These are phyloP conservation scores for Penicillium sp. DNA, from an alignment of 2,329 filamentous ascomycete species.

Conservation along the genomic window DNA sequence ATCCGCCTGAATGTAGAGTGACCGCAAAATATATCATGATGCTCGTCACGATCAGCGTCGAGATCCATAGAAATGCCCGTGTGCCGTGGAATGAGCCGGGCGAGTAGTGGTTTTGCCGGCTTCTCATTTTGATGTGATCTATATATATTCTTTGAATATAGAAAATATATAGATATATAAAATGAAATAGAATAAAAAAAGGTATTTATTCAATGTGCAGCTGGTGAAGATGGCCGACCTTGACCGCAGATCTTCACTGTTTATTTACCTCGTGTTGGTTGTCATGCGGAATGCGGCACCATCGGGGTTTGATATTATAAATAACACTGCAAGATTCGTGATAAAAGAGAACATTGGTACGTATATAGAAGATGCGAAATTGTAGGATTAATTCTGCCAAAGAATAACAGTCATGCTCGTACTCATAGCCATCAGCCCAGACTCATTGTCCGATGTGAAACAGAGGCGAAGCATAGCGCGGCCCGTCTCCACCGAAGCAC, in stretches of 20 bases:
- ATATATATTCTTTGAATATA: no score
- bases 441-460: neutral
- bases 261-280: neutral
- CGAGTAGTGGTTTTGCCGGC: constrained; percentile 32
- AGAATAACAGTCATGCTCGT: no score
- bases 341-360: neutral
- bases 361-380: neutral
- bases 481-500: neutral
- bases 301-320: neutral
- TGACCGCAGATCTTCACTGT: neutral
- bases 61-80: constrained; percentile 42
- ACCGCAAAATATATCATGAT: constrained; percentile 56
- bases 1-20: constrained; percentile 50
- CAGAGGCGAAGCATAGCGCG: neutral
- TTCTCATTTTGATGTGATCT: constrained; percentile 23
- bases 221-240: neutral
- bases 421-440: neutral
- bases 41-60: constrained; percentile 50
- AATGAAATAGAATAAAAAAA: neutral
- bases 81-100: constrained; percentile 38
- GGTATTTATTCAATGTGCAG: no score
- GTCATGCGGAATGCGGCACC: neutral
- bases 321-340: no score
- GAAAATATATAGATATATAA: no score
- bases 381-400: neutral